A percentile compares a stretch with the other conserved stretches of the same genome.
Evolutionary conservation across 192 early-diverging fungal genomes (phyloP).

Genomic region (Jimgerdemannia flammicorona): DNA sequence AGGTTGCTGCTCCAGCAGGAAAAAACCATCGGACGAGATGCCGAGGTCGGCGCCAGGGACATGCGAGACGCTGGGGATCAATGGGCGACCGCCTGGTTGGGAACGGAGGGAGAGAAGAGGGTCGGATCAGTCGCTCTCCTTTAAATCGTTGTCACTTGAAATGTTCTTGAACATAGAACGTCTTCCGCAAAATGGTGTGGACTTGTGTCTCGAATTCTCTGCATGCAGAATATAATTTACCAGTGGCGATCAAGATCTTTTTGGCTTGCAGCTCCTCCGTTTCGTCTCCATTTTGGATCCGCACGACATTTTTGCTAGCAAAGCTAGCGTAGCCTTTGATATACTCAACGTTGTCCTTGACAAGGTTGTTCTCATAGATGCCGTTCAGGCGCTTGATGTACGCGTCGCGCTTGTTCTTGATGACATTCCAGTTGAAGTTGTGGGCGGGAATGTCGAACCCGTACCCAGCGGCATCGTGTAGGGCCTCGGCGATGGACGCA

Average conservation of each 20-base stretch:
- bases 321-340: slow-evolving; percentile 86
- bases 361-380: slow-evolving; percentile 91
- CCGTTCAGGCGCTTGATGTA: slow-evolving; percentile 96
- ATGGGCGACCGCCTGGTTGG: slow-evolving; percentile 69
- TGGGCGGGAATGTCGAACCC: slow-evolving; percentile 62
- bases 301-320: slow-evolving; percentile 67
- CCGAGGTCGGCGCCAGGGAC: slow-evolving; percentile 84
- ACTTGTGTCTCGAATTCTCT: too few relatives aligned
- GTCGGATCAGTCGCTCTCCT: too few relatives aligned
- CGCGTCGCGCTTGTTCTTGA: slow-evolving; percentile 92
- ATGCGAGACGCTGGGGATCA: slow-evolving; percentile 55
- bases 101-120: too few relatives aligned
- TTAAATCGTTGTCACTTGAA: too few relatives aligned
- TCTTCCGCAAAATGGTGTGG: too few relatives aligned
- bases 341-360: slow-evolving; percentile 81
- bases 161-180: too few relatives aligned
- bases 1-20: slow-evolving; percentile 87
- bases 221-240: too few relatives aligned
- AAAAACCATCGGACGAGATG: slow-evolving; percentile 94
- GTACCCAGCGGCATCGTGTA: slow-evolving; percentile 88
- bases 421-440: slow-evolving; percentile 69
- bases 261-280: slow-evolving; percentile 48
- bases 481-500: slow-evolving; percentile 80
- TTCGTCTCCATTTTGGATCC: slow-evolving; percentile 35
- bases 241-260: slow-evolving; percentile 91